Evolutionary conservation across 495 filamentous ascomycete species (phyloP).

Genomic region (Jackrogersella minutella): DNA sequence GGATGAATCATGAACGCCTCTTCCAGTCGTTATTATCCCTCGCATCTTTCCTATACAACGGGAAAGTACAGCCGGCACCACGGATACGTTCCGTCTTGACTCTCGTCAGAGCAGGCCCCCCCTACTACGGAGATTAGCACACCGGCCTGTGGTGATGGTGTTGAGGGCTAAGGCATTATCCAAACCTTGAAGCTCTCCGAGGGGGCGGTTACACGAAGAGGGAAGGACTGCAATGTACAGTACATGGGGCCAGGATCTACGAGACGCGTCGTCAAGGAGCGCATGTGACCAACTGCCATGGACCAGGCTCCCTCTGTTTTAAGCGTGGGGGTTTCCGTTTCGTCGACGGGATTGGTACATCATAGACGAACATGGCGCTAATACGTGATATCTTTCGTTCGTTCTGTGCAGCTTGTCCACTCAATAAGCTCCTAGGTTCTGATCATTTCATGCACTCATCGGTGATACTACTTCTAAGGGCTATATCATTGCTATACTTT

Average conservation of each 20-base stretch:
- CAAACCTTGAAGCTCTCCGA: constrained; percentile 20
- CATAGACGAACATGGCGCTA: constrained; percentile 8
- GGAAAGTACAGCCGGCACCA: constrained; percentile 33
- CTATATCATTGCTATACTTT: constrained; percentile 35
- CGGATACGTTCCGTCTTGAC: constrained; percentile 2
- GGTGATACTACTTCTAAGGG: constrained; percentile 20
- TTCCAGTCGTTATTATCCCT: constrained; percentile 17
- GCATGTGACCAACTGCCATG: constrained; percentile 39
- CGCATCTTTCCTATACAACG: constrained; percentile 11
- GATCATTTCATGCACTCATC: constrained; percentile 9
- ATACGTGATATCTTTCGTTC: constrained; percentile 12
- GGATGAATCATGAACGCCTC: constrained; percentile 5
- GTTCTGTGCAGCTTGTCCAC: constrained; percentile 13
- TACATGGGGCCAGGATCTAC: constrained; percentile 24
- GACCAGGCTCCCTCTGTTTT: constrained; percentile 18
- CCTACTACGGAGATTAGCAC: constrained; percentile 26
- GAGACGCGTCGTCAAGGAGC: constrained; percentile 37
- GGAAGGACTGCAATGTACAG: constrained; percentile 6
- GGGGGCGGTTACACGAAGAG: not conserved
- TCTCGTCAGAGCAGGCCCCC: constrained; percentile 15
- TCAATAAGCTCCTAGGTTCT: constrained; percentile 16
- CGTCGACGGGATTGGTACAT: constrained; percentile 28
- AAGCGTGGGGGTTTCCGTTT: constrained; percentile 39
- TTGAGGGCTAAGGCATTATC: constrained; percentile 22
- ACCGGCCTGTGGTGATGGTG: constrained; percentile 25